Evolutionary conservation across 1,284 basidiomycete genomes (phyloP).

Genomic region (Anthracocystis walkeri): DNA sequence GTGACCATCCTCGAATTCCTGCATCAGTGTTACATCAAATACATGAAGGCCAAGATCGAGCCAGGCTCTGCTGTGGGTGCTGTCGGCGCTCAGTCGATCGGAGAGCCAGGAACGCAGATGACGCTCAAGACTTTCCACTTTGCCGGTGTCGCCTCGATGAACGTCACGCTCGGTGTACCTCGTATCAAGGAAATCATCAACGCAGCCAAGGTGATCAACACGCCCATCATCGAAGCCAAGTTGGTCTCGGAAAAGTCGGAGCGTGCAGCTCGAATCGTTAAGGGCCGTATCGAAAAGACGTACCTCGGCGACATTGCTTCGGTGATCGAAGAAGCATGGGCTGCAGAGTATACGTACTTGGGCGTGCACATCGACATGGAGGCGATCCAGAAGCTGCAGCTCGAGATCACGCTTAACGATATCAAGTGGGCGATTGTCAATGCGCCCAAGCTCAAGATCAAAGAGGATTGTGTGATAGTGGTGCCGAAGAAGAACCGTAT

Average conservation of each 20-base stretch:
- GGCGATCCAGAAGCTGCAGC: conserved; percentile 89
- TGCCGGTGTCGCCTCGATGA: conserved; percentile 99
- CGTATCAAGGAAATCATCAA: conserved; percentile 99
- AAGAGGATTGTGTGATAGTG: conserved; percentile 74
- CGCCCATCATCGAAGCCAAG: conserved; percentile 97
- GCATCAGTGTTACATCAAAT: conserved; percentile 83
- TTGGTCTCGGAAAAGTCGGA: conserved; percentile 79
- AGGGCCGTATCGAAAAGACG: conserved; percentile 95
- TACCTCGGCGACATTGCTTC: conserved; percentile 92
- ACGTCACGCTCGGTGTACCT: conserved; percentile 98
- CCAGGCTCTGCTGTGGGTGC: conserved; percentile 84
- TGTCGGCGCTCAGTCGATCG: conserved; percentile 98
- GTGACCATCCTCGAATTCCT: conserved; percentile 84
- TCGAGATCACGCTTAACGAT: conserved; percentile 92
- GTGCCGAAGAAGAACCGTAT: conserved; percentile 78
- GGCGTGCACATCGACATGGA: conserved; percentile 92
- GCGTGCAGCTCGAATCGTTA: conserved; percentile 94
- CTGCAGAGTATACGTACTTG: conserved; percentile 89
- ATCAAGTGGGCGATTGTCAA: conserved; percentile 91
- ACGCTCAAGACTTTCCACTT: conserved; percentile 99
- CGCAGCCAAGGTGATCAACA: conserved; percentile 94
- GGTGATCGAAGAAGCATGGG: conserved; percentile 95
- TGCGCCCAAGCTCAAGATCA: conserved; percentile 91
- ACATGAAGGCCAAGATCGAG: conserved; percentile 68
- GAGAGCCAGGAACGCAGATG: conserved; percentile 99